Base-by-base conservation (phyloP, 352 stramenopile species). In the Phytophthora parvispora region DNA sequence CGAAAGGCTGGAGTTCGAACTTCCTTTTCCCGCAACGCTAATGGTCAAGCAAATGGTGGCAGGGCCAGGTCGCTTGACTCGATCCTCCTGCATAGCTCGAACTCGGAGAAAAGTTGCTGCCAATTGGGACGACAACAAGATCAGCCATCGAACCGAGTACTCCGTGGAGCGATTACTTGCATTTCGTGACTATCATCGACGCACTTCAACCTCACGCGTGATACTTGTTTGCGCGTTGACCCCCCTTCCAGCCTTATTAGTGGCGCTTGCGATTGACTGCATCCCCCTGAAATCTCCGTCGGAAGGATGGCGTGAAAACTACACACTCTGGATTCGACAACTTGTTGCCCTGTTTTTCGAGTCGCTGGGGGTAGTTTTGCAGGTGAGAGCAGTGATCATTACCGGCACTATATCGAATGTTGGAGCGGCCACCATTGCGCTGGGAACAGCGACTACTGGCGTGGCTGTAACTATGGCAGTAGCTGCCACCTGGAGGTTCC, bases 251-350 rank as follows among this genome's bases (percentile, higher is more conserved):
- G 56, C 65, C 2, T 47, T 77, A 5, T 1, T 65, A 13, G 15
- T 73, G 1, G 27, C 57, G 0, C 24, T 74, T 8, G 12, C 59
- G 2, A 29, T 79, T 24, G 70, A 81, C 29, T 64, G 50, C 15
- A 69, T 81, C 2, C 74, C 74, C 2, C 54, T 81, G 9, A 40
- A 31, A 16, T 25, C 51, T 5, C 74, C 60, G 7, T 48, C 59
- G 1, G 50, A 59, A 16, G 34, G 48, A 3, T 66, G 59, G 47
- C 20, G 18, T 22, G 47, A 36, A 10, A 60, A 66, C 29, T 53
- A 52, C 3, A 47, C 59, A 12, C 22, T 66, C 1, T 66, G 59
- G 47, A 51, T 66, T 43, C 49, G 59, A 27, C 55, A 60, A 22
- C 10, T 20, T 25, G 10, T 40, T 2, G 59, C 59, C 18, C 60